Evolutionary conservation across 805 yeast species (phyloP), one percentile per base, ranked within the genome.

Genomic region (Sungouiozyma ichnusensis): DNA sequence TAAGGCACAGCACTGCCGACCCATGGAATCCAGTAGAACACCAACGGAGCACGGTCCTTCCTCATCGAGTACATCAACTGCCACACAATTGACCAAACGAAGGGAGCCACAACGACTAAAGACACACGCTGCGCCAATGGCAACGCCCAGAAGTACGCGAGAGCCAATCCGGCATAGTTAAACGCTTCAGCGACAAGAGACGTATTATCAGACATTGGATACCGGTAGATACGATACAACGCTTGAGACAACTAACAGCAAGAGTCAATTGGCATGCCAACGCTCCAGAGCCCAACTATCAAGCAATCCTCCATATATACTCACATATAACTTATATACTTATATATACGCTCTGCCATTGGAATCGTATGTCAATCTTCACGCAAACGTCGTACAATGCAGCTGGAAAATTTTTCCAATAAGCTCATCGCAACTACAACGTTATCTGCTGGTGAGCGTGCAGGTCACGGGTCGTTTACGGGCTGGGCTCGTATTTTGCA

Each of bases 1-100:
- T 86, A 92, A 4, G 74, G 66, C 35, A 84, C 75, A 33, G 97
- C 94, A 32, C 92, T 81, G 37, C 98, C 98, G 36, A 90, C 69
- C 95, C 97, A 87, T 24, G 98, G 98, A 46, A 92, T 70, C 82
- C 87, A 81, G 68, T 92, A 80, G 57, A 84, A 85, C 2, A 86
- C 97, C 50, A 90, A 59, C 3, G 98, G 98, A 9, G 78, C 95
- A 43, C 95, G 71, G 64, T 86, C 94, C 43, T 68, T 77, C 64
- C 90, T 72, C 39, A 82, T 61, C n/a, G 85, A 77, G 60, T 80
- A 80, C 13, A 74, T 54, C 2, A 80, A 63, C 62, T 83, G 92
- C 80, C 80, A 81, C 18, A 71, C 53, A 29, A 81, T 56, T 50
- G 77, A 75, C 64, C 79, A 81, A 20, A 80, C 49, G 56, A 83